A percentile compares a stretch with the other conserved stretches of the same genome.
These are phyloP conservation scores for Sugiyamaella mastotermitis DNA, from an alignment of 805 yeast genomes.

Conservation along the genomic window DNA sequence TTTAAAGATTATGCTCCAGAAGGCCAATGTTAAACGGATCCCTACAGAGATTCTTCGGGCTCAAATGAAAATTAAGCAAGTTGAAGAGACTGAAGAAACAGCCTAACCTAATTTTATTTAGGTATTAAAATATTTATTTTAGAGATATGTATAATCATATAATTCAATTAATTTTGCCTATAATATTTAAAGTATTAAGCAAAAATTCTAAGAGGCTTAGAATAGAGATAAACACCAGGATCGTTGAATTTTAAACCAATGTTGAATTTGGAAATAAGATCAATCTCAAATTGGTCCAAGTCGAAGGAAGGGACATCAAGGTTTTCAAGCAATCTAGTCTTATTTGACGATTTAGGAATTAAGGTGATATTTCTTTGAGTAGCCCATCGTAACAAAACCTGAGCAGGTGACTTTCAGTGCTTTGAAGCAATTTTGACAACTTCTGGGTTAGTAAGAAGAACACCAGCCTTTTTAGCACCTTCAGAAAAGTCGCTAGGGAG, in stretches of 20 bases:
- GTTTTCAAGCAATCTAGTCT: slow-evolving; percentile 56
- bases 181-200: too few species aligned
- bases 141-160: too few species aligned
- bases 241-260: slow-evolving; percentile 74
- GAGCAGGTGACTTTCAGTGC: slow-evolving; percentile 53
- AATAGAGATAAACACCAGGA: too few species aligned
- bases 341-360: slow-evolving; percentile 74
- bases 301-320: slow-evolving; percentile 51
- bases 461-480: too few species aligned
- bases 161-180: too few species aligned
- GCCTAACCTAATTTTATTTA: too few species aligned
- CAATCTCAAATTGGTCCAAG: slow-evolving; percentile 46
- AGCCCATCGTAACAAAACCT: slow-evolving; percentile 76
- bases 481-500: slow-evolving; percentile 43
- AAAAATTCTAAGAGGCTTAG: too few species aligned
- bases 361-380: slow-evolving; percentile 71
- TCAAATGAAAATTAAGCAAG: too few species aligned
- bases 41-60: slow-evolving; percentile 35
- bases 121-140: too few species aligned
- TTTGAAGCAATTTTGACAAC: slow-evolving; percentile 49
- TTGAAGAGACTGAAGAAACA: too few species aligned
- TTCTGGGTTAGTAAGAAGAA: slow-evolving; percentile 55
- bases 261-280: slow-evolving; percentile 54
- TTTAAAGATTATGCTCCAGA: slow-evolving; percentile 43
- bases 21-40: slow-evolving; percentile 34